Base-by-base conservation (phyloP, 1,284 basidiomycete species). In the Polyporus tsugae region DNA sequence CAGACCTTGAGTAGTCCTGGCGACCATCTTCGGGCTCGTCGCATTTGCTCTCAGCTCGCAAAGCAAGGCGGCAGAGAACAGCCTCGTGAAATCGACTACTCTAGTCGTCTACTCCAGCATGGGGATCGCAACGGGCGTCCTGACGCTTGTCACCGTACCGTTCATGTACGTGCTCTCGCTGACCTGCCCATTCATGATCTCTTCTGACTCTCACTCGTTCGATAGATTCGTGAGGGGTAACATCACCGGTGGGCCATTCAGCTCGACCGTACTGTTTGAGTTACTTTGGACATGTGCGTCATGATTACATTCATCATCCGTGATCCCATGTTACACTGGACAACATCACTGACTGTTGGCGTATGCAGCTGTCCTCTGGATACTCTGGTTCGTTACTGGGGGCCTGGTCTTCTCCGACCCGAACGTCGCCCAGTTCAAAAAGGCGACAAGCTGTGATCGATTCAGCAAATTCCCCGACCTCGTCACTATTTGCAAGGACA, bases 81-180 rank as follows among this genome's bases (percentile, higher is more conserved):
- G 33, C n/a, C 17, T 60, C 58, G 22, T 25, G 6, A 39, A 55
- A 35, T 60, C 36, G 19, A 60, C 36, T 2, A 39, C 58, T 0
- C 38, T 67, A 39, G 66, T 65, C 4, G 46, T 52, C 46, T 71
- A 69, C 60, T 57, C 67, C 1, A 67, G 36, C 42, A 44, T 67
- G 22, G 70, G 67, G 9, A 60, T 71, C n/a, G 58, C 70, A 4
- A 60, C 68, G 3, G 60, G 65, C 22, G 57, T 58, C n/a, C 41
- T 69, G 6, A 65, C 70, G 9, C 61, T 69, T 0, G 35, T 71
- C 22, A 60, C 67, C 4, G 55, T 66, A 0, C 60, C 49, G 5
- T 7, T 68, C 7, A 44, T 71, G 70, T 71, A 25, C n/a, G 67
- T 66, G 38, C n/a, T 62, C 41, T 46, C 10, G 35, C 57, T 11